Conservation (phyloP, 1,284 basidiomycete species). For the Ustilago vetiveriae region DNA sequence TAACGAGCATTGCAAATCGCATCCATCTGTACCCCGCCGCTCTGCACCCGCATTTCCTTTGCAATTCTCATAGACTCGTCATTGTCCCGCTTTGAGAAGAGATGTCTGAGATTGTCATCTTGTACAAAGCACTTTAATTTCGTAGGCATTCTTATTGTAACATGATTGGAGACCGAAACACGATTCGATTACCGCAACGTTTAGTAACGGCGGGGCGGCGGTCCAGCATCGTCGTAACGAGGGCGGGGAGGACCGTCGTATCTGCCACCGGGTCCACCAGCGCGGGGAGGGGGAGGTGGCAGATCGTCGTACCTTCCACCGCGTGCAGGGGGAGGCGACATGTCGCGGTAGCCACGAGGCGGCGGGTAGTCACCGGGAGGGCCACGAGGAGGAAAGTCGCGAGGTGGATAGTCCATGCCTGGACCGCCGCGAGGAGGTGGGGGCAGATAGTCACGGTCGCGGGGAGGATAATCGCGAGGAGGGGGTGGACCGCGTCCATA, state of each 20-base stretch:
- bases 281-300: slow-evolving; percentile 51
- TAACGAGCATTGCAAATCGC: too few relatives aligned
- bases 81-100: too few relatives aligned
- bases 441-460: slow-evolving; percentile 43
- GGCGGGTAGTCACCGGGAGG: slow-evolving; percentile 55
- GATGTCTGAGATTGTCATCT: not conserved
- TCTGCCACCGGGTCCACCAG: slow-evolving; percentile 30
- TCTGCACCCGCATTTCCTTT: slow-evolving; percentile 5
- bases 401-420: slow-evolving; percentile 52
- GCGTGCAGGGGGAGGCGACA: slow-evolving; percentile 45
- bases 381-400: slow-evolving; percentile 51
- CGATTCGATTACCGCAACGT: too few relatives aligned
- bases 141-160: slow-evolving; percentile 12
- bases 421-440: slow-evolving; percentile 43
- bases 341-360: slow-evolving; percentile 48
- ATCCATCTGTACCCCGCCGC: too few relatives aligned
- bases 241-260: slow-evolving; percentile 43
- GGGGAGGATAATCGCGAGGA: slow-evolving; percentile 47
- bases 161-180: not conserved
- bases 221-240: slow-evolving; percentile 43
- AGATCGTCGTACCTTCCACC: slow-evolving; percentile 49
- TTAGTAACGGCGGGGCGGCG: slow-evolving; percentile 43
- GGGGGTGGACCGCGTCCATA: slow-evolving; percentile 46
- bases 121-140: not conserved
- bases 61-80: slow-evolving; percentile 10